phyloP scores from a whole-genome alignment of 331 rosid species.

The Malus hybrid region DNA sequence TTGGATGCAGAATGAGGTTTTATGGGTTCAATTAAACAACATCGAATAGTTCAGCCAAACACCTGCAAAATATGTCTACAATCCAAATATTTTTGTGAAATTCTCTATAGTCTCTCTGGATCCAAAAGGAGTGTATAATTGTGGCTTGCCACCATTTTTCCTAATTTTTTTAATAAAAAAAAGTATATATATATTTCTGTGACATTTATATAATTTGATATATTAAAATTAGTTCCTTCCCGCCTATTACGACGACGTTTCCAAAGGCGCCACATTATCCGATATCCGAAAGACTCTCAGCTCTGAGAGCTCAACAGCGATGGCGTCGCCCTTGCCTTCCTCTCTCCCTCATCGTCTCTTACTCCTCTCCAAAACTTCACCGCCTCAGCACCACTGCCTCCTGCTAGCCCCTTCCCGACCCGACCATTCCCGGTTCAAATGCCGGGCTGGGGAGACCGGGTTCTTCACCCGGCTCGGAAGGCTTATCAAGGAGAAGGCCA shows the following conservation, averaged over 20 bases:
- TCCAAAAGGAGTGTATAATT: too few relatives aligned
- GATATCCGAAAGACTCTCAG: not conserved
- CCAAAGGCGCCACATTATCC: slow-evolving; percentile 15
- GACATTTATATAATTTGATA: too few relatives aligned
- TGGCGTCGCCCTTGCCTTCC: slow-evolving; percentile 43
- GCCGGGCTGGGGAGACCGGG: slow-evolving; percentile 84
- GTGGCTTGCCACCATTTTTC: too few relatives aligned
- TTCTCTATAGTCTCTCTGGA: too few relatives aligned
- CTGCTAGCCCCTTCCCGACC: slow-evolving; percentile 15
- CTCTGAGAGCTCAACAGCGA: slow-evolving; percentile 4
- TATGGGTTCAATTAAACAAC: too few relatives aligned
- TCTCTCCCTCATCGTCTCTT: slow-evolving; percentile 37
- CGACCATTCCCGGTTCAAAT: slow-evolving; percentile 39
- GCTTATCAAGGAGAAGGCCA: slow-evolving; percentile 91
- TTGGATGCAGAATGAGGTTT: too few relatives aligned
- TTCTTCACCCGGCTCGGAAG: slow-evolving; percentile 82
- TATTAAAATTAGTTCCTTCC: too few relatives aligned
- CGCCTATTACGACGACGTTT: slow-evolving; percentile 2
- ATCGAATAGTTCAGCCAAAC: too few relatives aligned
- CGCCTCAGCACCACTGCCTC: slow-evolving; percentile 11
- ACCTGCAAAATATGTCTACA: too few relatives aligned
- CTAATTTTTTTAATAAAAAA: too few relatives aligned
- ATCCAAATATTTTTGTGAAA: too few relatives aligned
- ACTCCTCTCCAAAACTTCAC: slow-evolving; percentile 25
- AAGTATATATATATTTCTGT: too few relatives aligned